Base-by-base conservation (phyloP, 176 grass and related monocot genomes). In the Oryza glumipatula region DNA sequence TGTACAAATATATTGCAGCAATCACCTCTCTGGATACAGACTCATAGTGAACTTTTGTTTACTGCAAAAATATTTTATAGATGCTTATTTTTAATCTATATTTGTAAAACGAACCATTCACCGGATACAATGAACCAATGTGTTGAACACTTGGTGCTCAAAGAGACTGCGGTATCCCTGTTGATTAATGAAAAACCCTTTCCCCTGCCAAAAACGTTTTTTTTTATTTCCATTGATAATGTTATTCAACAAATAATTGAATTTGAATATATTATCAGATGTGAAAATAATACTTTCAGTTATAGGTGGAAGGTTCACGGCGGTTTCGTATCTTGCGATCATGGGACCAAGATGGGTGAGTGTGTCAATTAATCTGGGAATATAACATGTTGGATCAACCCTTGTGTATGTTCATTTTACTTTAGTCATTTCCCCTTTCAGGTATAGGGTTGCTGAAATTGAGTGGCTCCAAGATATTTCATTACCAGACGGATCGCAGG, bases 301-400 rank as follows among this genome's bases (percentile, higher is more conserved):
- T 86, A 73, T 76, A 99, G 96, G 94, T 99, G 88, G 93, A 96
- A 99, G 93, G 96, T 74, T 87, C 85, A 45, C 83, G 90, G 48
- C 83, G 96, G 49, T 99, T 99, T 83, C 86, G 38, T 78, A 96
- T 94, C 67, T 79, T 94, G 79, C 87, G 82, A 81, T 84, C 91
- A 79, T 94, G 91, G 96, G 96, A 96, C 73, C 91, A 99, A 92
- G 96, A 96, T 89, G 96, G 96, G 96, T 99, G 65, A 89, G 91
- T 87, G 22, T 85, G 48, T 28, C 84, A 41, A 83, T 64, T 61
- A 77, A 58, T 72, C 13, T 90, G 54, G 73, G 41, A 78, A 35
- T 3, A 26, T 78, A 60, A 14, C 22, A 56, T 78, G 58, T 14
- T 30, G 36, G 33, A 19, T 83, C 32, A 74, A 46, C 47, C 73